Evolutionary conservation across 2,329 filamentous ascomycete species (phyloP), one percentile per base, ranked within the genome.

Genomic region (Diaporthe sp.): DNA sequence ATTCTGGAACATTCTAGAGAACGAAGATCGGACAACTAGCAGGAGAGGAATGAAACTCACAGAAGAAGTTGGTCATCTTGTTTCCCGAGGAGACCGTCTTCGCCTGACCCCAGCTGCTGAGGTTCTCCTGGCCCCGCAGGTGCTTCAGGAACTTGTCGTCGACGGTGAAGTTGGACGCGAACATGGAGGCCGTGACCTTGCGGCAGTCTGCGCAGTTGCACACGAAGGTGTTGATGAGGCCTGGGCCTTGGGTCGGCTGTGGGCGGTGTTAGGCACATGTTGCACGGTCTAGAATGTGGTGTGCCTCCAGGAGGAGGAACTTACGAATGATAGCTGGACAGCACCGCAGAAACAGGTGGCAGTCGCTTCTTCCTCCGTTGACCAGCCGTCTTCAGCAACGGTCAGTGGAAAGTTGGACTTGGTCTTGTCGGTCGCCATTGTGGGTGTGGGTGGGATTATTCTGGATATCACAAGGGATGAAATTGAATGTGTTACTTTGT

Each of bases 101-200:
- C 3, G 77, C 78, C 77, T 91, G 87, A 5, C 78, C 77, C 74
- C 82, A 92, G 1, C 78, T 76, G 25, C 80, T 88, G 17, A 92
- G 83, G 38, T 86, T 87, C 0, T 89, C 86, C 5, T 82, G 81
- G 12, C 90, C 90, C 17, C 89, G 88, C 0, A 89, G 13, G 77
- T 90, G 86, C 61, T 80, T 85, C 0, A 91, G 77, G 73, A 86
- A 74, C 0, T 79, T 78, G 78, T 90, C 84, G 15, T 78, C 76
- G 54, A 91, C 80, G 74, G 85, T 84, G 78, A 92, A 90, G 82
- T 90, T 91, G 71, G 89, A 87, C 3, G 89, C 87, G 81, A 90
- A 91, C 87, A 91, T 90, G 0, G 89, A 90, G 0, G 90, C 89
- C 0, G 89, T 92, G 75, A 92, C 84, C 78, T 92, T 92, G 78